Conservation (phyloP, 1,139 yeast genomes). For the Arxiozyma slooffiae region DNA sequence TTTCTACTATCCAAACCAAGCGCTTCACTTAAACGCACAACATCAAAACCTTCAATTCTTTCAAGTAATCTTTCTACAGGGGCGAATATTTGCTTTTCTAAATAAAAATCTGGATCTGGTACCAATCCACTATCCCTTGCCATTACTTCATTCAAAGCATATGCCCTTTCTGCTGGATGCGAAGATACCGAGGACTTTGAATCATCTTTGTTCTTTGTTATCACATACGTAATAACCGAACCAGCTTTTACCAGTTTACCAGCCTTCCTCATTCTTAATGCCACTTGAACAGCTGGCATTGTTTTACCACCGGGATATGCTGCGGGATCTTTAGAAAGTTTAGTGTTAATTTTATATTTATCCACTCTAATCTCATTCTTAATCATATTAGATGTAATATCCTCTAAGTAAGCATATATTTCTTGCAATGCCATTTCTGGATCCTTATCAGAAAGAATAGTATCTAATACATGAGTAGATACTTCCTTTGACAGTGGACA, state of each 20-base stretch:
- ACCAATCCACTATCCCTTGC: constrained; percentile 40
- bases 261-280: constrained; percentile 61
- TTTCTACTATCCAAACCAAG: constrained; percentile 69
- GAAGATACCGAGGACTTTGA: constrained; percentile 10
- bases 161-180: constrained; percentile 58
- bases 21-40: constrained; percentile 63
- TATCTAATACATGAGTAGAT: constrained; percentile 64
- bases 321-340: constrained; percentile 62
- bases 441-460: constrained; percentile 62
- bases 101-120: constrained; percentile 71
- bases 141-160: constrained; percentile 64
- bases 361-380: constrained; percentile 52
- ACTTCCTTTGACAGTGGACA: constrained; percentile 88
- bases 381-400: constrained; percentile 48
- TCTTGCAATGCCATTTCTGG: constrained; percentile 69
- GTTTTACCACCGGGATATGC: constrained; percentile 68
- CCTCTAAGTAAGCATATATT: constrained; percentile 64
- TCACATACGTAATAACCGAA: constrained; percentile 79
- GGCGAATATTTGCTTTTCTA: constrained; percentile 81
- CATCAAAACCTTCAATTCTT: constrained; percentile 79
- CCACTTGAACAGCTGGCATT: constrained; percentile 93
- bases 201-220: constrained; percentile 38
- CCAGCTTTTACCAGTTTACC: constrained; percentile 87
- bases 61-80: constrained; percentile 85
- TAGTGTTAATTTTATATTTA: constrained; percentile 65